Evolutionary conservation across 2,329 filamentous ascomycete species (phyloP).

Genomic region (Fusarium sp.): DNA sequence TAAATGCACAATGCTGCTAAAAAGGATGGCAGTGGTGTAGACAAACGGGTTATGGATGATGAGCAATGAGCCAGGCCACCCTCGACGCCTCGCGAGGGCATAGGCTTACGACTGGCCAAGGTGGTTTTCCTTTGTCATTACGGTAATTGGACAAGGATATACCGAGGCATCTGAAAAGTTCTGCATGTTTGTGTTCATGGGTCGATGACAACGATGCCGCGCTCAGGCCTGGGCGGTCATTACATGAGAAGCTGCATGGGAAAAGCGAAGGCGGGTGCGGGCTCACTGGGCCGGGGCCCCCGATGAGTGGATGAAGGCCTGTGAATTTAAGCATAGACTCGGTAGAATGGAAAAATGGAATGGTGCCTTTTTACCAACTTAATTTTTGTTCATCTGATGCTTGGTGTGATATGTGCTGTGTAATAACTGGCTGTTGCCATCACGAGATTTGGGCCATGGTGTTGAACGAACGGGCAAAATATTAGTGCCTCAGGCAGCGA

Average conservation of each 20-base stretch:
- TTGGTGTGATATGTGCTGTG: not conserved
- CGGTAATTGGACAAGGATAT: conserved; percentile 49
- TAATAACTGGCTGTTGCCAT: not conserved
- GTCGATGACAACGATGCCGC: conserved; percentile 41
- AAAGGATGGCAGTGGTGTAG: conserved; percentile 30
- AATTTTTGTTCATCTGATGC: not conserved
- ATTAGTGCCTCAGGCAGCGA: not conserved
- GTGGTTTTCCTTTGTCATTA: conserved; percentile 47
- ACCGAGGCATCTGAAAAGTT: conserved; percentile 53
- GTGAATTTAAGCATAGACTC: conserved; percentile 53
- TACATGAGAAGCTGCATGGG: conserved; percentile 46
- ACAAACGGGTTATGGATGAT: conserved; percentile 27
- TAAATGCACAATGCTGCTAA: conserved; percentile 62
- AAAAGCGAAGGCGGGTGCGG: conserved; percentile 38
- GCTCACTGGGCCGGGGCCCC: conserved; percentile 40
- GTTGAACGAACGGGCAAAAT: not conserved
- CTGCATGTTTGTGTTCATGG: conserved; percentile 49
- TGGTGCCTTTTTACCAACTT: conserved; percentile 44
- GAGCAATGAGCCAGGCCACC: conserved; percentile 34
- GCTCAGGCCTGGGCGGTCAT: conserved; percentile 40
- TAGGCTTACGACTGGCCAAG: conserved; percentile 32
- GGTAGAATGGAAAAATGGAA: conserved; percentile 54
- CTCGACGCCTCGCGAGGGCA: conserved; percentile 33
- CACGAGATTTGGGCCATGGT: not conserved
- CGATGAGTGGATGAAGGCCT: conserved; percentile 42